Conservation (phyloP, 352 stramenopile species). For the Pythium rhizo-oryzae region DNA sequence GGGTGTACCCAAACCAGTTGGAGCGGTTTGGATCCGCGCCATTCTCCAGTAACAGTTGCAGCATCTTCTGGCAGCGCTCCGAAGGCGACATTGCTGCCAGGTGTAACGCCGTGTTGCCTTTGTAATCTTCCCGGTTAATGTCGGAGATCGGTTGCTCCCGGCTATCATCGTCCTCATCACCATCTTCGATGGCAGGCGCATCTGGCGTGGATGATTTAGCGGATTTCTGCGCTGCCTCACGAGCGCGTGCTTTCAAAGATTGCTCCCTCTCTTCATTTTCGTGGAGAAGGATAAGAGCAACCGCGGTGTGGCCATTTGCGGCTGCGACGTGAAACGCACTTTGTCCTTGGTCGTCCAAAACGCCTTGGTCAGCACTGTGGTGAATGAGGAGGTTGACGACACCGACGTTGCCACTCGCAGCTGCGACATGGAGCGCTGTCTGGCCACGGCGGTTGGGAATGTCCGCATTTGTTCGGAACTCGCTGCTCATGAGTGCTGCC, state of each 20-base stretch:
- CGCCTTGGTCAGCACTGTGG: conserved; percentile 68
- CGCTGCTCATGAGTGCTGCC: conserved; percentile 55
- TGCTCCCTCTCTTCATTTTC: conserved; percentile 48
- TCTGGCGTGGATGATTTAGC: background rate
- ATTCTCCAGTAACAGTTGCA: conserved; percentile 82
- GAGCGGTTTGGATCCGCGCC: conserved; percentile 69
- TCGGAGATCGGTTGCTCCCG: conserved; percentile 38
- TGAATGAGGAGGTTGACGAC: conserved; percentile 76
- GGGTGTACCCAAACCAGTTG: conserved; percentile 89
- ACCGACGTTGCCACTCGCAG: conserved; percentile 66
- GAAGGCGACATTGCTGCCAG: conserved; percentile 81
- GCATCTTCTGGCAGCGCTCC: conserved; percentile 80
- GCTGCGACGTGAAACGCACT: conserved; percentile 82
- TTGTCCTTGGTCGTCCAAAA: conserved; percentile 84
- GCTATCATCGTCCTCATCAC: background rate
- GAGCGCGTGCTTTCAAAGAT: conserved; percentile 10
- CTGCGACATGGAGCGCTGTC: conserved; percentile 75
- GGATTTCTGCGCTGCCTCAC: conserved; percentile 4
- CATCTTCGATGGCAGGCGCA: background rate
- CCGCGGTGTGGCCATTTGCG: conserved; percentile 77
- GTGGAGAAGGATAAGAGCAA: conserved; percentile 74
- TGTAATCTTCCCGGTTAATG: conserved; percentile 83
- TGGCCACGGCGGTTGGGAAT: conserved; percentile 77
- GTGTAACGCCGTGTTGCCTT: conserved; percentile 84
- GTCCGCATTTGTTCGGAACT: conserved; percentile 77